Evolutionary conservation across 805 yeast genomes (phyloP), one percentile per base, ranked within the genome.

Genomic region (Ogataea dorogensis): DNA sequence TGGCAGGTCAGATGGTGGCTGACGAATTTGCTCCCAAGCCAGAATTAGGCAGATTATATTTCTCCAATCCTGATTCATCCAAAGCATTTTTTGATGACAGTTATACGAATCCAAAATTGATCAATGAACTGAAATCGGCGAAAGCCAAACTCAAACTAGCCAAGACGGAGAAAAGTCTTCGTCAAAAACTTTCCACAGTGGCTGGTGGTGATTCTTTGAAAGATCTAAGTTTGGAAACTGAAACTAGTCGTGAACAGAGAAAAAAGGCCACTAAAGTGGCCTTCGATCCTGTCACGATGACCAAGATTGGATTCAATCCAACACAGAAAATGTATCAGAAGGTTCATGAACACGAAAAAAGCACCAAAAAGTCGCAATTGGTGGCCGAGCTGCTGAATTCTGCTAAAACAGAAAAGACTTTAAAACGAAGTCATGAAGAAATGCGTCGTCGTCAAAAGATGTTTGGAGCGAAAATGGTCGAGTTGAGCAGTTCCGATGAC

Each of bases 11-110:
- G 18, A 15, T 54, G 18, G 36, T 33, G 33, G 47, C 44, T 19
- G 61, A 53, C 19, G 43, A 56, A 4, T 56, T 53, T 12, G 52
- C 56, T 35, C 44, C 41, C 8, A 46, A 46, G 30, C 36, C 47
- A 15, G 50, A 51, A 16, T 24, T 42, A 14, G 51, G 55, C 5
- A 44, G 47, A 21, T 38, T 56, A 21, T 55, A 59, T 24, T 77
- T 75, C 42, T 61, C 68, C 3, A 63, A 60, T 32, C 54, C 57
- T 1, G 55, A 61, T 16, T 68, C 75, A 4, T 71, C 73, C 17
- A 59, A 60, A 31, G 78, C 79, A 3, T 76, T 75, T 45, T 75
- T 69, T 47, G 68, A 73, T 47, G 72, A 71, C 11, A 61, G 65
- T 20, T 77, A 64, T 44, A 65, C 65, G 8, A 70, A 72, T 52